Base-by-base conservation (phyloP, 805 yeast species). In the Candida orba region DNA sequence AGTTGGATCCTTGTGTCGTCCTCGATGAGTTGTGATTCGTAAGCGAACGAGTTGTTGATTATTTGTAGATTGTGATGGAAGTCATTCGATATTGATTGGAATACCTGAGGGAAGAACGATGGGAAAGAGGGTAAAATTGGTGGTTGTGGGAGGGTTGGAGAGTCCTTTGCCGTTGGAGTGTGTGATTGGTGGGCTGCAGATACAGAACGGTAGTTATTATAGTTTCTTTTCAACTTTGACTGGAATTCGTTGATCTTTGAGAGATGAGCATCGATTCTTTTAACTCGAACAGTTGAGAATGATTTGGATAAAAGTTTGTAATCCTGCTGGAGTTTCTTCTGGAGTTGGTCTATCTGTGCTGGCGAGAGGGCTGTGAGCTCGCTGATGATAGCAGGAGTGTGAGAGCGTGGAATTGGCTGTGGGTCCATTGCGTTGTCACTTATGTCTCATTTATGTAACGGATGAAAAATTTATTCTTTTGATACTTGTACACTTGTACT, bases 251-350 rank as follows among this genome's bases (percentile, higher is more conserved):
- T 70, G 22, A 67, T 60, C 27, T 54, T 50, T n/a, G 54, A 34
- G 6, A 66, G 50, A 45, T 62, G 47, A 15, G 65, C 53, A 40
- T 65, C 68, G 2, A 65, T 57, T 34, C 67, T 53, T 1, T 54
- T 27, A 3, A 63, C 39, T 36, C 68, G 49, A 4, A 66, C 52
- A 14, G 44, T 42, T 12, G 61, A 51, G 38, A 67, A 65, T 17
- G 56, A 54, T 27, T 47, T 51, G 2, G 68, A 52, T 3, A 67
- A 45, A 3, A 49, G 46, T 33, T 56, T 58, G 51, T 65, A 67
- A 41, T 65, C 66, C 6, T 48, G 36, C 1, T 64, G 59, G 3
- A 67, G 48, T 37, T 48, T 47, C 27, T 48, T 51, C 38, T 59
- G 62, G 10, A 57, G 29, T 6, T 22, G 5, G 17, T 53, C 58